Conservation (phyloP, 2,329 filamentous ascomycete genomes). For the Exophiala bonariae region DNA sequence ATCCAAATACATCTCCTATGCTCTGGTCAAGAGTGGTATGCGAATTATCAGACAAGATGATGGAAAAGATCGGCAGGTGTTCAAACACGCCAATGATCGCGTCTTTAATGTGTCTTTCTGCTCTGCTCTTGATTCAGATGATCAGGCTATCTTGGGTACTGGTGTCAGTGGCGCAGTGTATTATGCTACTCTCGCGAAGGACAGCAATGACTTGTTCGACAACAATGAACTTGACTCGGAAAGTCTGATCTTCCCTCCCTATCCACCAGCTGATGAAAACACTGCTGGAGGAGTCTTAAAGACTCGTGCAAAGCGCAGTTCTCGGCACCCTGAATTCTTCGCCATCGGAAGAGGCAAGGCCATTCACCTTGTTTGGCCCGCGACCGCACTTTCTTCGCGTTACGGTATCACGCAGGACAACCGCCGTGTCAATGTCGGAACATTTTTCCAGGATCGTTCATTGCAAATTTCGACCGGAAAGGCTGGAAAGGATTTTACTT, state of each 20-base stretch:
- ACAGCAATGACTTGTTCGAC: conserved; percentile 76
- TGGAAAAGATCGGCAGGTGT: conserved; percentile 86
- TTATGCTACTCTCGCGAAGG: conserved; percentile 79
- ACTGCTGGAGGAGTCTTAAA: conserved; percentile 89
- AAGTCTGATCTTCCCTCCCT: conserved; percentile 85
- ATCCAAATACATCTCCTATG: conserved; percentile 89
- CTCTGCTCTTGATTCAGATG: conserved; percentile 56
- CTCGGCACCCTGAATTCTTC: conserved; percentile 87
- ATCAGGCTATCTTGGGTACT: conserved; percentile 85
- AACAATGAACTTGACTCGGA: conserved; percentile 78
- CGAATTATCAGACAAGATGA: conserved; percentile 93
- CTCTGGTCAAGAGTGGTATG: conserved; percentile 87
- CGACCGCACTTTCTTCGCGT: conserved; percentile 50
- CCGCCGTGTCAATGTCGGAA: conserved; percentile 77
- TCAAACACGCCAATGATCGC: conserved; percentile 86
- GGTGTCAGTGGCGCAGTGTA: conserved; percentile 96
- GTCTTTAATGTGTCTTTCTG: conserved; percentile 93
- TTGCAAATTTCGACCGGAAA: conserved; percentile 96
- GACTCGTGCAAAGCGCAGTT: conserved; percentile 89
- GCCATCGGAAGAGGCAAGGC: conserved; percentile 94
- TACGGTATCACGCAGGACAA: conserved; percentile 54
- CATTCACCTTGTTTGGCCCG: conserved; percentile 79
- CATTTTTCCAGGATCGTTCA: conserved; percentile 80
- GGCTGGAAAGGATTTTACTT: conserved; percentile 96
- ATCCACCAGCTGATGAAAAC: conserved; percentile 82